phyloP scores from a whole-genome alignment of 164 flowering plant species.

The Aristolochia fimbriata region DNA sequence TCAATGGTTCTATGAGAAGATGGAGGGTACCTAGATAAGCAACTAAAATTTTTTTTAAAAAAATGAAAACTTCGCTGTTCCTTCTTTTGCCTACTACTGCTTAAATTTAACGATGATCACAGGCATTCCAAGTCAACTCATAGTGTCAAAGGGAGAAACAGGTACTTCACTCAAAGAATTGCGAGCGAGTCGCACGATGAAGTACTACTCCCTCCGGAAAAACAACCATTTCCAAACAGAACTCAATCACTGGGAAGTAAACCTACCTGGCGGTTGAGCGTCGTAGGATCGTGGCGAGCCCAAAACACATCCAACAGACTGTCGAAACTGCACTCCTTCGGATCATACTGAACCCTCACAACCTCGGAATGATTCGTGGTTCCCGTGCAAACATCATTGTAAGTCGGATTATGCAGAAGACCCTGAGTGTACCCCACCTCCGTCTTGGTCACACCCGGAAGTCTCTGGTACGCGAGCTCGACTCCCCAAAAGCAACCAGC shows the following conservation, averaged over 20 bases:
- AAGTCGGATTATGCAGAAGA: constrained; percentile 48
- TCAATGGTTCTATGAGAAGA: no score
- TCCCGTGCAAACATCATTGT: constrained; percentile 68
- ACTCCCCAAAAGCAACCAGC: constrained; percentile 97
- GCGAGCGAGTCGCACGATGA: neutral
- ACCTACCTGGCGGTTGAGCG: constrained; percentile 72
- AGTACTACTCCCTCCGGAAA: neutral
- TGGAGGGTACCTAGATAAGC: no score
- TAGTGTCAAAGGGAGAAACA: no score
- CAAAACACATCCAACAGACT: constrained; percentile 65
- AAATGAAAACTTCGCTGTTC: no score
- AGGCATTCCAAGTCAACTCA: no score
- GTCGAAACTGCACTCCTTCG: constrained; percentile 56
- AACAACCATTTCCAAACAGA: neutral
- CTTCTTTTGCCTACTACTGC: no score
- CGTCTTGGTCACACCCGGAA: constrained; percentile 67
- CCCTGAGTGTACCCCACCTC: constrained; percentile 91
- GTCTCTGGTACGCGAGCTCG: constrained; percentile 78
- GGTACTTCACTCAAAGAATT: no score
- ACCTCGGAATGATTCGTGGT: constrained; percentile 72
- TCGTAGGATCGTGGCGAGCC: constrained; percentile 82
- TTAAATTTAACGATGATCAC: no score
- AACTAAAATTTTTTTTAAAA: no score
- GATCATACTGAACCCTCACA: constrained; percentile 81
- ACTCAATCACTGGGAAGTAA: neutral